Percentiles rank a stretch among this genome's conserved stretches.
phyloP scores from a whole-genome alignment of 108 stramenopile species.

The Nitzschia putrida region DNA sequence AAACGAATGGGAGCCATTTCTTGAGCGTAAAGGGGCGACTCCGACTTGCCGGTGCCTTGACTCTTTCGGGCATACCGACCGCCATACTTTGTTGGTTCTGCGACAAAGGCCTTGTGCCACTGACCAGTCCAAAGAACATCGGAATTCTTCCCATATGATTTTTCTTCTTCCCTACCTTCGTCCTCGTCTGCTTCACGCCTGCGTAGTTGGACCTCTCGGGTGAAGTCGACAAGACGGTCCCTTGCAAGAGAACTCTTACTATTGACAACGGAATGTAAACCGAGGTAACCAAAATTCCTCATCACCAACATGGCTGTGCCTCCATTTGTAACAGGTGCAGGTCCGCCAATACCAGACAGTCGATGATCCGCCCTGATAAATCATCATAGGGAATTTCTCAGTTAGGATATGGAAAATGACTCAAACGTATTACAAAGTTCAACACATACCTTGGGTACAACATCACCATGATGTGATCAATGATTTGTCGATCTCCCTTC shows the following conservation, averaged over 20 bases:
- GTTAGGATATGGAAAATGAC: neutral
- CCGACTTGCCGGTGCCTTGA: neutral
- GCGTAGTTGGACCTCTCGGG: slow-evolving; percentile 72
- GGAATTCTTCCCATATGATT: slow-evolving; percentile 2
- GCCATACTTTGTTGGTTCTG: slow-evolving; percentile 70
- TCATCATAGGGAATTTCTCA: neutral
- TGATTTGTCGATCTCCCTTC: slow-evolving; percentile 70
- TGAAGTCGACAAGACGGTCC: slow-evolving; percentile 83
- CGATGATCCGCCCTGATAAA: slow-evolving; percentile 37
- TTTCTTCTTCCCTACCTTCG: slow-evolving; percentile 8
- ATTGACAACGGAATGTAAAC: slow-evolving; percentile 74
- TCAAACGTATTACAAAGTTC: neutral
- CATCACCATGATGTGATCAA: slow-evolving; percentile 88
- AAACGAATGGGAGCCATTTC: slow-evolving; percentile 73
- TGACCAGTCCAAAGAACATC: slow-evolving; percentile 37
- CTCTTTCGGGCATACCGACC: slow-evolving; percentile 45
- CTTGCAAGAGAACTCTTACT: slow-evolving; percentile 73
- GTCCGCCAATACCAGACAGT: slow-evolving; percentile 52
- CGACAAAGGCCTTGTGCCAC: slow-evolving; percentile 48
- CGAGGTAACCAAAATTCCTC: slow-evolving; percentile 88
- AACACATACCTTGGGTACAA: slow-evolving; percentile 67
- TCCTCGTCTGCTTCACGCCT: slow-evolving; percentile 9
- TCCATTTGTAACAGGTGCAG: slow-evolving; percentile 76
- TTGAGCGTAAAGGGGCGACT: slow-evolving; percentile 64
- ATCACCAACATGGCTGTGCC: slow-evolving; percentile 83